phyloP scores from a whole-genome alignment of 2,329 filamentous ascomycete species.

The Botryotinia convoluta region DNA sequence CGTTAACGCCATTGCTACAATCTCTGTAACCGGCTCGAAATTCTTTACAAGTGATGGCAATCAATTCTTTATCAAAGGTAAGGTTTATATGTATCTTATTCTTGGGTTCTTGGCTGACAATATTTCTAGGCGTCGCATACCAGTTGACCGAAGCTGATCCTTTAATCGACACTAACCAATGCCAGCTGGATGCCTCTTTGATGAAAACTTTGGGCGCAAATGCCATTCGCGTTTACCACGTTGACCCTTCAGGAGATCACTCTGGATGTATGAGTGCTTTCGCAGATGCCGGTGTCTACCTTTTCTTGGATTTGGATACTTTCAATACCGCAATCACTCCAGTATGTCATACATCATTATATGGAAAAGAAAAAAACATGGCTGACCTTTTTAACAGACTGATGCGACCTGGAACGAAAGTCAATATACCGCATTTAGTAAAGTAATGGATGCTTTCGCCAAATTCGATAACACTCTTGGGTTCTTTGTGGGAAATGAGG shows the following conservation, averaged over 20 bases:
- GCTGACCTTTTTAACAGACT: slow-evolving; percentile 42
- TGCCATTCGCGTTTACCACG: slow-evolving; percentile 84
- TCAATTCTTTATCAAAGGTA: slow-evolving; percentile 84
- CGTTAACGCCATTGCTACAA: slow-evolving; percentile 44
- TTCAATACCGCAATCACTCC: slow-evolving; percentile 67
- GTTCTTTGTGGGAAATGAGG: slow-evolving; percentile 87
- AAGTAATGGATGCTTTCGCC: slow-evolving; percentile 36
- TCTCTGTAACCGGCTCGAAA: slow-evolving; percentile 68
- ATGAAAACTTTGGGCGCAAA: slow-evolving; percentile 83
- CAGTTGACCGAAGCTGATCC: slow-evolving; percentile 66
- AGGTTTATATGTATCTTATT: slow-evolving; percentile 18
- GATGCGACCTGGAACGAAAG: slow-evolving; percentile 69
- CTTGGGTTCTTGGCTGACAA: slow-evolving; percentile 23
- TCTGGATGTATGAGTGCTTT: slow-evolving; percentile 78
- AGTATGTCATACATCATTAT: slow-evolving; percentile 40
- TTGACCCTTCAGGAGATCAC: slow-evolving; percentile 70
- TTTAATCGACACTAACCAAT: slow-evolving; percentile 72
- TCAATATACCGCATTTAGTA: slow-evolving; percentile 55
- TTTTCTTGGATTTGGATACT: slow-evolving; percentile 80
- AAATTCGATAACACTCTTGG: slow-evolving; percentile 76
- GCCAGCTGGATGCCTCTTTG: slow-evolving; percentile 67
- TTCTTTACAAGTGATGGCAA: slow-evolving; percentile 79
- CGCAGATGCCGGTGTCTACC: slow-evolving; percentile 76
- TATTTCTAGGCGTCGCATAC: slow-evolving; percentile 66
- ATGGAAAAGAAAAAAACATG: not conserved